Conservation (phyloP, 1,284 basidiomycete genomes). For the Vanrija sp. region DNA sequence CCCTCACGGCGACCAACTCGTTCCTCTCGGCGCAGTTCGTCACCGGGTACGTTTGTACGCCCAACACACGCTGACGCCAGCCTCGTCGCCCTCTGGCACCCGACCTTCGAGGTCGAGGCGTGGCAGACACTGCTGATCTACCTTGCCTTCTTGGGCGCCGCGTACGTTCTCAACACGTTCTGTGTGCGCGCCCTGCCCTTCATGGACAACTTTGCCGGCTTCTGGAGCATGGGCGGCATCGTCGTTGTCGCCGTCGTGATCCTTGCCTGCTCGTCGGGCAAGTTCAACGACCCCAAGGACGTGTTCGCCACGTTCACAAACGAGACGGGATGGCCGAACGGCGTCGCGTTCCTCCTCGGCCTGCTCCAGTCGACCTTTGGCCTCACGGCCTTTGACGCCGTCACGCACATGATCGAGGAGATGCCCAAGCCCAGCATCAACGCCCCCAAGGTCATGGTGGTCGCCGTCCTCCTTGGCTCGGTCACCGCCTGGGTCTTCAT, state of each 20-base stretch:
- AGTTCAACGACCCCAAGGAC: conserved; percentile 39
- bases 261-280: conserved; percentile 14
- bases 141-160: conserved; percentile 5
- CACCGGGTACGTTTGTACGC: conserved; percentile 16
- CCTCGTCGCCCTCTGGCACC: conserved; percentile 8
- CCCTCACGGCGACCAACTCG: conserved; percentile 39
- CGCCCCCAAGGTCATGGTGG: conserved; percentile 41
- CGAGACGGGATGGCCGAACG: conserved; percentile 17
- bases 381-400: conserved; percentile 25
- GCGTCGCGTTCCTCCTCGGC: conserved; percentile 45
- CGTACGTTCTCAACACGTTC: conserved; percentile 14
- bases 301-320: conserved; percentile 47
- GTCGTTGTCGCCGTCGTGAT: conserved; percentile 34
- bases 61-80: background rate
- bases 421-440: conserved; percentile 36
- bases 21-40: conserved; percentile 31
- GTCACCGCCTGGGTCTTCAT: conserved; percentile 48
- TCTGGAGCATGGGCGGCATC: conserved; percentile 37
- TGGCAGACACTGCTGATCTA: conserved; percentile 16
- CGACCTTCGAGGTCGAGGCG: conserved; percentile 25
- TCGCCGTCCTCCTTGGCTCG: conserved; percentile 52
- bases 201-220: conserved; percentile 27
- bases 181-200: conserved; percentile 11
- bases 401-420: conserved; percentile 46
- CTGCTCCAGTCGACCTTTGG: conserved; percentile 35